phyloP scores from a whole-genome alignment of 2,329 filamentous ascomycete species.

The Trichoderma koningiopsis region DNA sequence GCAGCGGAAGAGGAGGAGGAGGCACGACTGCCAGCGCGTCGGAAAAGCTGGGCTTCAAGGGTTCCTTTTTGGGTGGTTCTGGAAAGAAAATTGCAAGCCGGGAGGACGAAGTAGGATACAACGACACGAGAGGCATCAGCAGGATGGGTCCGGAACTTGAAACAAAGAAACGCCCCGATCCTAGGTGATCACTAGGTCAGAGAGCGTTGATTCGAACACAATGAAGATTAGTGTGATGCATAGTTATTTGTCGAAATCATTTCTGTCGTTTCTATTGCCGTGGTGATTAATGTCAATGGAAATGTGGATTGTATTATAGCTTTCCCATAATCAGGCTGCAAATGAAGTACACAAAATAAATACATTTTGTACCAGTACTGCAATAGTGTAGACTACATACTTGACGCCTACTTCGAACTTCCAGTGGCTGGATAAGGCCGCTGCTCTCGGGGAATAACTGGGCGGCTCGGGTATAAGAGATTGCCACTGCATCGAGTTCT shows the following conservation, averaged over 20 bases:
- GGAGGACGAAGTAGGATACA: not conserved
- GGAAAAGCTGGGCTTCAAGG: not conserved
- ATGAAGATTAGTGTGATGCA: no score
- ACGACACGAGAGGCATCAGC: slow-evolving; percentile 13
- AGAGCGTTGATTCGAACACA: no score
- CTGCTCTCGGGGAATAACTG: not conserved
- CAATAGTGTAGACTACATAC: no score
- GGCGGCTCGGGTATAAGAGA: not conserved
- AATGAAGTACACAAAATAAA: no score
- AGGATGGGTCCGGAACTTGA: not conserved
- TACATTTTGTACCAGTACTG: no score
- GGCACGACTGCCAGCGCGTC: not conserved
- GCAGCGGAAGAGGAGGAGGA: not conserved
- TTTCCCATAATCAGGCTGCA: no score
- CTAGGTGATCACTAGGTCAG: not conserved
- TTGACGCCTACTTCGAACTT: no score
- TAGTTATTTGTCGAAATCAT: no score
- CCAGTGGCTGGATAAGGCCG: no score
- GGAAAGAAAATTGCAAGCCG: not conserved
- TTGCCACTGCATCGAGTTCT: not conserved
- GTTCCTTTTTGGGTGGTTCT: not conserved
- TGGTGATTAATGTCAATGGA: no score
- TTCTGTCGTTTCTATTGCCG: no score
- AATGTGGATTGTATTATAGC: no score
- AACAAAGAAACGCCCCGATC: not conserved